Evolutionary conservation across 2,329 filamentous ascomycete genomes (phyloP).

Genomic region (Shiraia sp.): DNA sequence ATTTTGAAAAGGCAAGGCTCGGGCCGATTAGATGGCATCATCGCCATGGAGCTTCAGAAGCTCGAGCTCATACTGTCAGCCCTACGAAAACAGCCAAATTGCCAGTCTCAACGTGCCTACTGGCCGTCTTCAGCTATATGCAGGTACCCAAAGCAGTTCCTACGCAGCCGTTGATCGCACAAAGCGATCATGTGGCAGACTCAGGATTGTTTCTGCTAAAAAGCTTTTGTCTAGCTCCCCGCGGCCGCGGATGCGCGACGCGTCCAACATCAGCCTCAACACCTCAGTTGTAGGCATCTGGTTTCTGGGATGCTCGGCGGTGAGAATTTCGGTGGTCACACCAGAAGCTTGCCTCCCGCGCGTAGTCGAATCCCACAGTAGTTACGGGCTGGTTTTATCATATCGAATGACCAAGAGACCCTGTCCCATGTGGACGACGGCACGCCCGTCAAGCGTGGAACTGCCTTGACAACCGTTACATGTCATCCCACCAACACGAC

Average conservation of each 20-base stretch:
- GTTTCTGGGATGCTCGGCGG: no score
- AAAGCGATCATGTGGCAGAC: conserved; percentile 27
- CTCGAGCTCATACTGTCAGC: conserved; percentile 21
- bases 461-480: conserved; percentile 18
- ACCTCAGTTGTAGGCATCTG: conserved; percentile 20
- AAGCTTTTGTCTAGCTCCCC: conserved; percentile 22
- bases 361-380: conserved; percentile 19
- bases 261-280: conserved; percentile 22
- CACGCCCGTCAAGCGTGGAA: conserved; percentile 17
- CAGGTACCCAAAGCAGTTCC: conserved; percentile 32
- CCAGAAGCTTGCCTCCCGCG: conserved; percentile 27
- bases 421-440: conserved; percentile 7
- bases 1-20: not conserved
- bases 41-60: conserved; percentile 8
- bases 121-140: conserved; percentile 20
- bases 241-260: conserved; percentile 40
- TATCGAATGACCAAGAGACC: conserved; percentile 32
- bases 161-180: conserved; percentile 22
- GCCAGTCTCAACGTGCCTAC: conserved; percentile 9
- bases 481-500: conserved; percentile 21
- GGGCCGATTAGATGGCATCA: conserved; percentile 10
- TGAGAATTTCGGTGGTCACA: conserved; percentile 32
- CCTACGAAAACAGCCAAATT: conserved; percentile 10
- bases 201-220: conserved; percentile 19
- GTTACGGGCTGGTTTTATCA: conserved; percentile 24